Evolutionary conservation across 2,329 filamentous ascomycete genomes (phyloP), one percentile per base, ranked within the genome.

Genomic region (Verruconis gallopava): DNA sequence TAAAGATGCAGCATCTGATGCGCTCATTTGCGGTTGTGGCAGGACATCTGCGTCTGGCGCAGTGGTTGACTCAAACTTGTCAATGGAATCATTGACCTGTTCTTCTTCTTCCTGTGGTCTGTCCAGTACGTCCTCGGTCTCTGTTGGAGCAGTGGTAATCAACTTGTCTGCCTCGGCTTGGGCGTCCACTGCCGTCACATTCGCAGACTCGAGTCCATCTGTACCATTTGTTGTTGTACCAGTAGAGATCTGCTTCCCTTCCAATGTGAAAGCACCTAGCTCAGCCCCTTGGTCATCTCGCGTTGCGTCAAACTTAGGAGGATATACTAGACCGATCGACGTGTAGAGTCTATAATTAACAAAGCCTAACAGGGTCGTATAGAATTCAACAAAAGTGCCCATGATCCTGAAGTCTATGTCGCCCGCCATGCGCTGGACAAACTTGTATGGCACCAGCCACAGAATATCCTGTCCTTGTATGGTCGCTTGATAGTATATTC

Each of bases 341-440:
- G 86, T 94, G 67, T 95, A 98, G 37, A 98, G 71, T 49, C 85
- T 73, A 71, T 86, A 98, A 71, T 98, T 95, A 64, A 96, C 79
- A 55, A 98, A 98, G 46, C 89, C 83, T 15, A 98, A 71, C 12
- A 98, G 72, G 3, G 89, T 96, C 55, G 93, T 94, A 69, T 98
- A 98, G 62, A 98, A 98, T 61, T 98, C 89, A 50, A 98, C 79
- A 58, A 98, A 98, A 3, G 91, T 98, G 46, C 85, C 89, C 91
- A 98, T 98, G 64, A 98, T 98, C 55, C 91, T 75, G 67, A 95
- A 98, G 62, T 98, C 91, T 49, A 98, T 82, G 62, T 98, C 91
- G 44, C 82, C 85, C 32, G 91, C 84, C 12, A 94, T 80, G 51
- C 84, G 74, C 69, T 98, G 91, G 56, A 96, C 94, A 65, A 98